Evolutionary conservation across 2,329 filamentous ascomycete genomes (phyloP).

Genomic region (Thermomyces lanuginosus): DNA sequence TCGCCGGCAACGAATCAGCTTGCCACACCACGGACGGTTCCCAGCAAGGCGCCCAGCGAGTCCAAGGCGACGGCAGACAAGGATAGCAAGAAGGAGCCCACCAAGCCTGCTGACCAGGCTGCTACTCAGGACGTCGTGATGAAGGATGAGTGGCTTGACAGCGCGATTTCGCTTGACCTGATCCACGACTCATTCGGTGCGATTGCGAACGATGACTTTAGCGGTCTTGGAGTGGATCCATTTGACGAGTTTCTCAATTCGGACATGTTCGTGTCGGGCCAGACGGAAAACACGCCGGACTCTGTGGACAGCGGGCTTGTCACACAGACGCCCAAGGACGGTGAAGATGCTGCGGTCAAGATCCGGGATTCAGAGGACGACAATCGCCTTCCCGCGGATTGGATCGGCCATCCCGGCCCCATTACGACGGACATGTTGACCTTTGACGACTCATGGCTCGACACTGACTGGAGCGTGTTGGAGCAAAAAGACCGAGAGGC

Average conservation of each 20-base stretch:
- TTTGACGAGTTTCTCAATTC: conserved; percentile 24
- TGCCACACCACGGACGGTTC: conserved; percentile 15
- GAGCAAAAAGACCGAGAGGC: conserved; percentile 15
- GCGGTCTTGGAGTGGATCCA: conserved; percentile 17
- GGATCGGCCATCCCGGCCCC: conserved; percentile 16
- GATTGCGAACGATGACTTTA: conserved; percentile 13
- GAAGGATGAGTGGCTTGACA: conserved; percentile 24
- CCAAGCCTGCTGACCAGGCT: conserved; percentile 10
- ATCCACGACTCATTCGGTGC: conserved; percentile 24
- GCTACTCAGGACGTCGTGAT: conserved; percentile 5
- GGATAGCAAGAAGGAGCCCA: conserved; percentile 13
- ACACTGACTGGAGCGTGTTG: conserved; percentile 26
- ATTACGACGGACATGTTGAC: conserved; percentile 12
- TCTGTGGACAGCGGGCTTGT: conserved; percentile 19
- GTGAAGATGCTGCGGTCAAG: conserved; percentile 16
- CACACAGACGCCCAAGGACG: conserved; percentile 23
- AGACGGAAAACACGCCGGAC: conserved; percentile 21
- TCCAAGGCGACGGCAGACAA: conserved; percentile 13
- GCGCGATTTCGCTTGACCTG: conserved; percentile 20
- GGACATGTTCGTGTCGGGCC: conserved; percentile 19
- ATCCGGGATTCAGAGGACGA: conserved; percentile 12
- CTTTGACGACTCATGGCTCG: conserved; percentile 13
- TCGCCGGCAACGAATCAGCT: conserved; percentile 21
- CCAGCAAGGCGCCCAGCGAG: conserved; percentile 10
- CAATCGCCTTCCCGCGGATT: conserved; percentile 18